Base-by-base conservation (phyloP, 2,329 filamentous ascomycete genomes). In the Cryphonectria japonica region DNA sequence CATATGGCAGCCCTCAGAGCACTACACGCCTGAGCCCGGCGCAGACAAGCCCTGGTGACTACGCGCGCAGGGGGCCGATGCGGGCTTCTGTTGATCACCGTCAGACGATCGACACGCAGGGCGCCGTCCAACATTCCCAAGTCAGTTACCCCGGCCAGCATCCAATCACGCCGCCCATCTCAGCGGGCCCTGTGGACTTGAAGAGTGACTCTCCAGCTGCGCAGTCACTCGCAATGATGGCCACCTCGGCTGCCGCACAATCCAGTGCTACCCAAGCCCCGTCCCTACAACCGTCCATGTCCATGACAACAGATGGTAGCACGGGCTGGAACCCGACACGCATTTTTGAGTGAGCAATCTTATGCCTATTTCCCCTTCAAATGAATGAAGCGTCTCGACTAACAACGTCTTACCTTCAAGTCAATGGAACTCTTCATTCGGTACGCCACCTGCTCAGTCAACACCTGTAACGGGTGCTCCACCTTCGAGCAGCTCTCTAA, bases 381-480 rank as follows among this genome's bases (percentile, higher is more conserved):
- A n/a, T 1, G 46, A n/a, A n/a, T n/a, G n/a, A 9, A 74, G 65
- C 13, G 43, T 14, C 54, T 43, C 60, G 41, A 57, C 73, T 78
- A 73, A 76, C 69, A 50, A 61, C 71, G 67, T 9, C 9, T 6
- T 39, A 39, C 37, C 11, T 68, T 75, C 73, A 77, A 97, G 95
- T 81, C 94, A 97, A 85, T 98, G 95, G 95, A 95, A 97, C 81
- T 91, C 92, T 78, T 95, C 95, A 75, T 98, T 98, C 83, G 93
- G 94, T 85, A 93, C 91, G 80, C 89, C 89, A 72, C 82, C 83
- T 75, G 81, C 82, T 76, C 83, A 85, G 76, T 77, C 83, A 74
- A 80, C 82, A 73, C 79, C 80, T 73, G 78, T 78, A 70, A 80
- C 83, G 72, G 78, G 82, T 76, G 81, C 80, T 75, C 71, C 69